A percentile compares a stretch with the other conserved stretches of the same genome.
Conservation (phyloP, 495 filamentous ascomycete genomes). For the Penicilliopsis zonata region DNA sequence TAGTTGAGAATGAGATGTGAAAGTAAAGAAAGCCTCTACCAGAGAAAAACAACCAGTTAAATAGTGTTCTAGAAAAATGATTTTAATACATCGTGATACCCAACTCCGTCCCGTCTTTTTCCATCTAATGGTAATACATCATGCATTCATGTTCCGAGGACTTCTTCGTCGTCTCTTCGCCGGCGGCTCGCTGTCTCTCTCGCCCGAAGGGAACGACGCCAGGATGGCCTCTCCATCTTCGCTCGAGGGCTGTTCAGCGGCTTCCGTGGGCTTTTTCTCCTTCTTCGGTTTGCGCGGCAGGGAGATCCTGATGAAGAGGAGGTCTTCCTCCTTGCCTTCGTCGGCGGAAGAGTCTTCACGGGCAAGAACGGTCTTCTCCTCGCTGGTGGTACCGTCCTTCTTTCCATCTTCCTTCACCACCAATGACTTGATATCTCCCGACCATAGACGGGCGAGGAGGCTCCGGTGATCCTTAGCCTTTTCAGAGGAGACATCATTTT, state of each 20-base stretch:
- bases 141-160: slow-evolving; percentile 10
- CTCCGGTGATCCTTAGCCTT: not conserved
- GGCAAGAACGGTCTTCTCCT: slow-evolving; percentile 2
- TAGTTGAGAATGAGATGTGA: no score
- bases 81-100: no score
- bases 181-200: slow-evolving; percentile 22
- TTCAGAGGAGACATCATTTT: slow-evolving; percentile 5
- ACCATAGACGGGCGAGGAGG: slow-evolving; percentile 15
- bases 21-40: no score
- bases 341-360: not conserved
- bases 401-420: slow-evolving; percentile 3
- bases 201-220: not conserved
- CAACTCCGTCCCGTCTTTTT: no score
- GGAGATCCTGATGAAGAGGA: slow-evolving; percentile 27
- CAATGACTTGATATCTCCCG: slow-evolving; percentile 8
- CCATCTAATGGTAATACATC: no score
- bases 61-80: no score
- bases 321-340: slow-evolving; percentile 8
- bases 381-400: slow-evolving; percentile 5
- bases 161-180: slow-evolving; percentile 22
- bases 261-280: no score
- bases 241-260: no score
- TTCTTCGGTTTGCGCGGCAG: slow-evolving; percentile 15
- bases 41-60: no score
- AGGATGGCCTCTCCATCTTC: no score